These are phyloP conservation scores for Penicillium cosmopolitanum DNA, from an alignment of 495 filamentous ascomycete species.

Conservation along the genomic window DNA sequence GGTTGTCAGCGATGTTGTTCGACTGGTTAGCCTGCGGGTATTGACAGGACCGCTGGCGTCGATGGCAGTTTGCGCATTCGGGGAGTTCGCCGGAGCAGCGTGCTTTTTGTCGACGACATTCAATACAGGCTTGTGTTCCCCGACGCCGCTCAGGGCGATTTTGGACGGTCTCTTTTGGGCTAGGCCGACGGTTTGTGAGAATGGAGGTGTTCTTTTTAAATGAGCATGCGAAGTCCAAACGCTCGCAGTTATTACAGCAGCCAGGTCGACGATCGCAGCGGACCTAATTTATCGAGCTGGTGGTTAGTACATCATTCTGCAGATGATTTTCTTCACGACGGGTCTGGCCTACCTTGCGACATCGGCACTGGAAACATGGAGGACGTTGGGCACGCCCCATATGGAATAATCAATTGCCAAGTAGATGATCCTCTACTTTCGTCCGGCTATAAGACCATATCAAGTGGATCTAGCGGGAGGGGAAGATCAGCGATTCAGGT, in stretches of 20 bases:
- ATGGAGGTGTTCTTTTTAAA: constrained; percentile 5
- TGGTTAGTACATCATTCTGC: background rate
- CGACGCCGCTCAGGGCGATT: constrained; percentile 16
- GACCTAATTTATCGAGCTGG: constrained; percentile 12
- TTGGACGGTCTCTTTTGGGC: background rate
- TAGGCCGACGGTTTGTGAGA: background rate
- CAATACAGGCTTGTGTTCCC: constrained; percentile 15
- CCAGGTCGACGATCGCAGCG: constrained; percentile 21
- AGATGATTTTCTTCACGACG: background rate
- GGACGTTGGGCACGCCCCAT: constrained; percentile 18
- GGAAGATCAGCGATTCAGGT: background rate
- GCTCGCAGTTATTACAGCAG: constrained; percentile 21
- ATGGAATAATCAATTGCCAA: background rate
- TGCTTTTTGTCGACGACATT: constrained; percentile 20
- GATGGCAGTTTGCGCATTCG: constrained; percentile 13
- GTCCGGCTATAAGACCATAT: too few species aligned
- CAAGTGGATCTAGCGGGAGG: background rate
- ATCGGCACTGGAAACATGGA: constrained; percentile 25
- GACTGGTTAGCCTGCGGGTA: constrained; percentile 8
- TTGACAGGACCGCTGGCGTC: constrained; percentile 6
- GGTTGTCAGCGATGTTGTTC: background rate
- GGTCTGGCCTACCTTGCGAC: constrained; percentile 17
- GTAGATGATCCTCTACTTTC: too few species aligned
- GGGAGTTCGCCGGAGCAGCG: constrained; percentile 21
- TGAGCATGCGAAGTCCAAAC: constrained; percentile 19